phyloP scores from a whole-genome alignment of 2,329 filamentous ascomycete species.

The Gaeumannomyces sp. region DNA sequence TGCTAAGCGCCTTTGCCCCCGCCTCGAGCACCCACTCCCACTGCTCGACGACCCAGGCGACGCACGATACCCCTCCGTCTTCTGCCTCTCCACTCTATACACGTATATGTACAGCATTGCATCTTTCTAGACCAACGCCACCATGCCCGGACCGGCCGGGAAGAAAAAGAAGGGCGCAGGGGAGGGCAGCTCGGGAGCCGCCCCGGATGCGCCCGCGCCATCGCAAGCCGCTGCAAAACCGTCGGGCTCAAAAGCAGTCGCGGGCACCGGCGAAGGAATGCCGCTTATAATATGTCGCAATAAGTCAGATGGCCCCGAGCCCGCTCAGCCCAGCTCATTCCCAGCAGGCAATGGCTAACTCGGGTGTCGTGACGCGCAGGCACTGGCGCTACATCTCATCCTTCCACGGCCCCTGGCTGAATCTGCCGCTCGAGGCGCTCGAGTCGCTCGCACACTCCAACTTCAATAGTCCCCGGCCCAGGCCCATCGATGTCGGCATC shows the following conservation, averaged over 20 bases:
- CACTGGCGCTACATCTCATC: slow-evolving; percentile 83
- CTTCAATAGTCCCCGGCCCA: slow-evolving; percentile 69
- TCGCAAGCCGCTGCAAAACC: neutral
- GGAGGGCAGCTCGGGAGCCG: neutral
- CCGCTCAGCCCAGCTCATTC: slow-evolving; percentile 11
- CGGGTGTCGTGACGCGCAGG: slow-evolving; percentile 33
- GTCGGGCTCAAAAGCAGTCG: slow-evolving; percentile 17
- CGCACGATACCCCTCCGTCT: neutral
- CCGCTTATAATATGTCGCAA: slow-evolving; percentile 58
- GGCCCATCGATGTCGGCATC: slow-evolving; percentile 70
- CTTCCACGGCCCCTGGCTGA: slow-evolving; percentile 78
- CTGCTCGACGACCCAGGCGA: neutral
- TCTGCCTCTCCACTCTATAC: neutral
- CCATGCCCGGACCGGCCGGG: slow-evolving; percentile 1
- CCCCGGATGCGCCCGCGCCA: neutral
- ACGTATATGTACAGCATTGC: neutral
- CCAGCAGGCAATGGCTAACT: neutral
- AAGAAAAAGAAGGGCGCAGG: slow-evolving; percentile 7
- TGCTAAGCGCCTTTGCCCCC: neutral
- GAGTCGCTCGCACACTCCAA: slow-evolving; percentile 74
- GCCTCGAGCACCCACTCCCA: neutral
- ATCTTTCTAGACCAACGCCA: neutral
- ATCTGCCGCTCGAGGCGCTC: slow-evolving; percentile 71
- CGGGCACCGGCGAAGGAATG: slow-evolving; percentile 29
- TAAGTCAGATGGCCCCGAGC: slow-evolving; percentile 47